Evolutionary conservation across 2,329 filamentous ascomycete species (phyloP).

Genomic region (Lasiodiplodia theobromae): DNA sequence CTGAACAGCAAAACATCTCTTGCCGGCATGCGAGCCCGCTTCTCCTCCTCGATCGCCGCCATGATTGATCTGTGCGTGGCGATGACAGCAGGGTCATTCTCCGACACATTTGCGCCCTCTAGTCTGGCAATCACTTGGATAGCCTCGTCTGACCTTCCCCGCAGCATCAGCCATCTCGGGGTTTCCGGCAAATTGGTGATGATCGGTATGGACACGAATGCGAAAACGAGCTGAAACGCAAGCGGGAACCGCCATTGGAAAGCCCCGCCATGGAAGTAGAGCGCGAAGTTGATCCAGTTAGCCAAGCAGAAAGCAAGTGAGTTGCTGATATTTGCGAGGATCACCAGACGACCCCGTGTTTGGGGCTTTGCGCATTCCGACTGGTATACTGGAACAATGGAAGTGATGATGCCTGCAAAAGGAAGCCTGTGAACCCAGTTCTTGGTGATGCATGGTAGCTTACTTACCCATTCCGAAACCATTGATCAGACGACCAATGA

Average conservation of each 20-base stretch:
- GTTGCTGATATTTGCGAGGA: conserved; percentile 21
- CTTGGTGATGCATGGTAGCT: background rate
- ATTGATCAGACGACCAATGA: conserved; percentile 33
- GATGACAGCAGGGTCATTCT: conserved; percentile 26
- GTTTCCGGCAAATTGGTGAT: conserved; percentile 60
- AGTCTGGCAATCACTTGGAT: conserved; percentile 50
- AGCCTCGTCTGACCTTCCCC: conserved; percentile 58
- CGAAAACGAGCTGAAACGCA: conserved; percentile 49
- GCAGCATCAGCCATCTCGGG: conserved; percentile 62
- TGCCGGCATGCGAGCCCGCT: conserved; percentile 29
- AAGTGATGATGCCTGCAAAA: conserved; percentile 11
- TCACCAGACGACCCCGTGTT: conserved; percentile 20
- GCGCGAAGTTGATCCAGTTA: conserved; percentile 30
- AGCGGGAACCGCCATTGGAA: conserved; percentile 36
- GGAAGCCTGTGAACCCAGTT: background rate
- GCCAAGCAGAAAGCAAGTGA: conserved; percentile 19
- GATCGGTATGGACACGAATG: conserved; percentile 47
- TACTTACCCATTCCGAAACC: conserved; percentile 33
- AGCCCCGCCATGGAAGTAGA: conserved; percentile 12
- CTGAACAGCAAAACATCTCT: conserved; percentile 31
- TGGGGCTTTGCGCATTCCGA: conserved; percentile 15
- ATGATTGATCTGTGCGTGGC: conserved; percentile 32
- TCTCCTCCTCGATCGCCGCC: conserved; percentile 32
- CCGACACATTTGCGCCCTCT: conserved; percentile 29
- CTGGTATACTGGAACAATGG: conserved; percentile 19